Conservation (phyloP, 495 filamentous ascomycete genomes). For the Corynascus novoguineensis region DNA sequence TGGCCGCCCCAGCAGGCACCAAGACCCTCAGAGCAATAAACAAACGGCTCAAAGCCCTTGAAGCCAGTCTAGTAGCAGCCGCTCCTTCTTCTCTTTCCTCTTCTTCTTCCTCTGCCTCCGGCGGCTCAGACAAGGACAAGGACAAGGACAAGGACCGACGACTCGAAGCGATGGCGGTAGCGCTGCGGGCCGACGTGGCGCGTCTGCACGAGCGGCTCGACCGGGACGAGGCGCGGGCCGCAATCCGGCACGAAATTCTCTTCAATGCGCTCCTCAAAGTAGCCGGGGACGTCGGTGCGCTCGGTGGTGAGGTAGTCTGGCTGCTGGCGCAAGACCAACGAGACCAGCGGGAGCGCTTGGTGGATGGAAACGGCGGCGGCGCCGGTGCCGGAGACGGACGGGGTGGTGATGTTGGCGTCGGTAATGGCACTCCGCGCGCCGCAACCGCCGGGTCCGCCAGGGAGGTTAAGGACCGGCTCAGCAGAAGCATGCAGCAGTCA, state of each 20-base stretch:
- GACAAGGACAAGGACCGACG: neutral
- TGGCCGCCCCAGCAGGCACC: constrained; percentile 1
- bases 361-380: neutral
- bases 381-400: neutral
- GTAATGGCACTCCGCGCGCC: neutral
- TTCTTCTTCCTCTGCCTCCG: neutral
- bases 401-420: neutral
- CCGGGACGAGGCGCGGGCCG: constrained; percentile 12
- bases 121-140: neutral
- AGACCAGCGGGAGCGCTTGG: neutral
- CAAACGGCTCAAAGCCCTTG: constrained; percentile 16
- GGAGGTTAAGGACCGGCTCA: neutral
- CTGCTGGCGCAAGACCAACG: neutral
- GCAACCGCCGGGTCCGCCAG: neutral
- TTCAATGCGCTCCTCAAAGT: constrained; percentile 23
- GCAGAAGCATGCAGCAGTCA: constrained; percentile 3
- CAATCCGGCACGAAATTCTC: constrained; percentile 18
- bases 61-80: neutral
- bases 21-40: constrained; percentile 15
- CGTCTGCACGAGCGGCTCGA: constrained; percentile 11
- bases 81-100: neutral
- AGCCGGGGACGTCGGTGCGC: constrained; percentile 4
- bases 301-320: neutral
- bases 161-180: neutral
- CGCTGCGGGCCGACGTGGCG: constrained; percentile 8